Base-by-base conservation (phyloP, 345 rosid genomes). In the Pistacia atlantica region DNA sequence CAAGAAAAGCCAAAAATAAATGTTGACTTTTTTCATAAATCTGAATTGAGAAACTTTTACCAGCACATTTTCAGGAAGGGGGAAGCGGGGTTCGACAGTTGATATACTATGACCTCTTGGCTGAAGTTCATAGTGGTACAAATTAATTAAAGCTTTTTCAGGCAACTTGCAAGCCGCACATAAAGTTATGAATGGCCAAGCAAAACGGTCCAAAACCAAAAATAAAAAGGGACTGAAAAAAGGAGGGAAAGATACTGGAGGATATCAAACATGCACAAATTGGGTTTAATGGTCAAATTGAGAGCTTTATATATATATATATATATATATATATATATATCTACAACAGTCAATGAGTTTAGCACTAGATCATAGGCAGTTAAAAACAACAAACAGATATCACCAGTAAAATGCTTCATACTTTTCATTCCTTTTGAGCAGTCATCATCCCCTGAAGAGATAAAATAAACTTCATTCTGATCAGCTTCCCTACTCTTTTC, bases 401-500 rank as follows among this genome's bases (percentile, higher is more conserved):
- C 54, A 52, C 48, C 18, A 67, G 42, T 33, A 45, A 38, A n/a
- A 61, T 16, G 16, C 12, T 70, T 22, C 81, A 67, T 80, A 84
- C 86, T 84, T 64, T 78, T 84, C 80, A 84, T 75, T 78, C 86
- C 86, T 61, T 81, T 78, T 16, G 77, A 78, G 80, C 69, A 20
- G 64, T 76, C 84, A 65, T 84, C 86, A 45, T 84, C 86, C 74
- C 82, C 79, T 9, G 86, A 81, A 63, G 86, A 78, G 17, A 84
- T 80, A 5, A 25, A 60, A 69, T 64, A 73, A 72, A 76, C 82
- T 4, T 72, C 84, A 48, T 72, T 73, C 31, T 73, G 46, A 37
- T 66, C 54, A 57, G 72, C 57, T 11, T 55, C 78, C 14, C 17
- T 68, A 35, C 67, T 75, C 67, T 61, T 80, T 66, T 65, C 60